A percentile compares a stretch with the other conserved stretches of the same genome.
These are phyloP conservation scores for Colletotrichum karsti DNA, from an alignment of 2,329 filamentous ascomycete genomes.

Conservation along the genomic window DNA sequence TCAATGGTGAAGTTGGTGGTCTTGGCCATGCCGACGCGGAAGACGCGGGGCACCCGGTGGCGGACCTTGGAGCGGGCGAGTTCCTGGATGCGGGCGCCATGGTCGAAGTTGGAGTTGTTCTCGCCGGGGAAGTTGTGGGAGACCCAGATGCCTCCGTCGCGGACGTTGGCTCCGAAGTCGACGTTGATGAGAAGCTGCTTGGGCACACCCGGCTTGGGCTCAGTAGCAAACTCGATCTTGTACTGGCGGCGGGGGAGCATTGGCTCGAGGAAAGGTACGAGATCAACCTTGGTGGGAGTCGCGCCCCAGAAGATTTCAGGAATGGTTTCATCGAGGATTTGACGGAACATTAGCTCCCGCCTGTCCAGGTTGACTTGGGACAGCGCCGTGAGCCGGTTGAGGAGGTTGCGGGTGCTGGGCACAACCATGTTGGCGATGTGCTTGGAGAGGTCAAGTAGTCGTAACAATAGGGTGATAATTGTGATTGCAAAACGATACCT, in stretches of 20 bases:
- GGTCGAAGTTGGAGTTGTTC: background rate
- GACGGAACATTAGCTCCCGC: background rate
- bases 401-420: background rate
- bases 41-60: background rate
- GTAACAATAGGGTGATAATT: too few relatives aligned
- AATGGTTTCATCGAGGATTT: background rate
- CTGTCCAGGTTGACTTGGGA: background rate
- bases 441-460: too few relatives aligned
- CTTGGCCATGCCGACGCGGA: background rate
- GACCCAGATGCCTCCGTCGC: background rate
- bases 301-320: background rate
- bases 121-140: background rate
- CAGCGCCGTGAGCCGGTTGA: background rate
- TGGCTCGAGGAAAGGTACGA: background rate
- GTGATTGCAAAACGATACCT: too few relatives aligned
- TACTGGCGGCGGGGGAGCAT: background rate
- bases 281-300: background rate
- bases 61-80: background rate
- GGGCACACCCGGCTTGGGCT: background rate
- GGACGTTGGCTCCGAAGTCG: background rate
- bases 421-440: slow-evolving; percentile 6
- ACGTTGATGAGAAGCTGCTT: slow-evolving; percentile 2
- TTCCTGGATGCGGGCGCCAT: background rate
- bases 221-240: background rate
- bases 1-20: background rate